Conservation (phyloP, 495 filamentous ascomycete species). For the Podospora anserina region DNA sequence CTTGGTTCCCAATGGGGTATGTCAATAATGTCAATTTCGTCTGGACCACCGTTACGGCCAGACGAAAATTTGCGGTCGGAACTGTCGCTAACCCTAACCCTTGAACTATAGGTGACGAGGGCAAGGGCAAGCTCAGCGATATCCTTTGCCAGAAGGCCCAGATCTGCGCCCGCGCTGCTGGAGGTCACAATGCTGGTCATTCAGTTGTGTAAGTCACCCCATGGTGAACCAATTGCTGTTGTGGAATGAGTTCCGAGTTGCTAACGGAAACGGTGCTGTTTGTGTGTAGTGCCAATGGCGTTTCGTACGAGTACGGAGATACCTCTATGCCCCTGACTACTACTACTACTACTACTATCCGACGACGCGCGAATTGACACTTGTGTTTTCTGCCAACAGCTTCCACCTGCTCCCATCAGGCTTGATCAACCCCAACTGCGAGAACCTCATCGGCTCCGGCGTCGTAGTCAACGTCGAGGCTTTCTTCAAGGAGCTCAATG, state of each 20-base stretch:
- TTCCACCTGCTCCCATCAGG: slow-evolving; percentile 68
- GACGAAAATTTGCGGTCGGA: neutral
- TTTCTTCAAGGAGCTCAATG: slow-evolving; percentile 83
- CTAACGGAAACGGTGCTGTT: neutral
- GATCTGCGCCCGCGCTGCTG: slow-evolving; percentile 39
- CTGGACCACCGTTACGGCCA: slow-evolving; percentile 11
- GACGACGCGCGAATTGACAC: neutral
- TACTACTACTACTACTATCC: neutral
- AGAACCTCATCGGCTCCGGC: slow-evolving; percentile 83
- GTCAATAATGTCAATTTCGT: neutral
- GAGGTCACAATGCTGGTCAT: slow-evolving; percentile 48
- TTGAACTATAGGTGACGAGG: slow-evolving; percentile 57
- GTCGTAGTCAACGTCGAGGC: slow-evolving; percentile 71
- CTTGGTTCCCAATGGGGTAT: slow-evolving; percentile 35
- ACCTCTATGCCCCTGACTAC: neutral
- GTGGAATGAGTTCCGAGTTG: neutral
- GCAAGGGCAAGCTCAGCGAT: slow-evolving; percentile 41
- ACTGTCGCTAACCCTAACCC: neutral
- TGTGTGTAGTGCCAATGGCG: slow-evolving; percentile 37
- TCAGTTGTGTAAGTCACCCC: slow-evolving; percentile 57
- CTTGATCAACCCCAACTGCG: slow-evolving; percentile 69
- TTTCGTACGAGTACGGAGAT: slow-evolving; percentile 32
- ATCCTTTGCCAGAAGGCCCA: slow-evolving; percentile 41
- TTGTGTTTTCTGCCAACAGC: slow-evolving; percentile 18
- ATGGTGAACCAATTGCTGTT: slow-evolving; percentile 24